These are phyloP conservation scores for Lolium rigidum DNA, from an alignment of 176 grass and related monocot genomes.

Conservation along the genomic window DNA sequence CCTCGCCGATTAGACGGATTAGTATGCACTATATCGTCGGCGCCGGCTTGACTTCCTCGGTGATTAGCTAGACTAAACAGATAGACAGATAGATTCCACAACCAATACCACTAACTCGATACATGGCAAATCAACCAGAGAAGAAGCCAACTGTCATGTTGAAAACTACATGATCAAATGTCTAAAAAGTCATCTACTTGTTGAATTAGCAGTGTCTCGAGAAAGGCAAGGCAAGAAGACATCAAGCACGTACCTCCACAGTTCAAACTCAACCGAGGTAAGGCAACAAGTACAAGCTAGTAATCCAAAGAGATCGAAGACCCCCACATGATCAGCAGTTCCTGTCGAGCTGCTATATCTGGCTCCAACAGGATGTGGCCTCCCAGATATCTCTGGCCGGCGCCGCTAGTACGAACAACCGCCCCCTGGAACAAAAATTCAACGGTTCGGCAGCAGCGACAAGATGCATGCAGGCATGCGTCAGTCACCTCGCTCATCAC, in stretches of 20 bases:
- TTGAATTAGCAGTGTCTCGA: background rate
- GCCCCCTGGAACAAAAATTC: background rate
- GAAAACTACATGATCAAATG: background rate
- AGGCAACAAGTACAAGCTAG: background rate
- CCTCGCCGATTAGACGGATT: background rate
- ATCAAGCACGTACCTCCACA: background rate
- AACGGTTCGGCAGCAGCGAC: background rate
- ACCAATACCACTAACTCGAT: background rate
- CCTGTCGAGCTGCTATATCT: slow-evolving; percentile 38
- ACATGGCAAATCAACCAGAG: background rate
- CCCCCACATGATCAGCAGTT: background rate
- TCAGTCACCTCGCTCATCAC: background rate
- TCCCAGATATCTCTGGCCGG: slow-evolving; percentile 27
- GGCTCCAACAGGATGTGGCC: slow-evolving; percentile 38
- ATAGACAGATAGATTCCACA: no score
- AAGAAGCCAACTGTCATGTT: background rate
- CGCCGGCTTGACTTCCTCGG: no score
- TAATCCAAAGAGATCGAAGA: background rate
- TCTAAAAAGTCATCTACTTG: background rate
- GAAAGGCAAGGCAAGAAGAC: background rate
- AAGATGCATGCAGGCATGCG: background rate
- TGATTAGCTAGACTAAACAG: background rate
- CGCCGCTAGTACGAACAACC: background rate
- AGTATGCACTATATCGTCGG: background rate
- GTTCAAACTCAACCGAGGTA: background rate